These are phyloP conservation scores for Brasilioporus rufonigricans DNA, from an alignment of 768 basidiomycete genomes.

Conservation along the genomic window DNA sequence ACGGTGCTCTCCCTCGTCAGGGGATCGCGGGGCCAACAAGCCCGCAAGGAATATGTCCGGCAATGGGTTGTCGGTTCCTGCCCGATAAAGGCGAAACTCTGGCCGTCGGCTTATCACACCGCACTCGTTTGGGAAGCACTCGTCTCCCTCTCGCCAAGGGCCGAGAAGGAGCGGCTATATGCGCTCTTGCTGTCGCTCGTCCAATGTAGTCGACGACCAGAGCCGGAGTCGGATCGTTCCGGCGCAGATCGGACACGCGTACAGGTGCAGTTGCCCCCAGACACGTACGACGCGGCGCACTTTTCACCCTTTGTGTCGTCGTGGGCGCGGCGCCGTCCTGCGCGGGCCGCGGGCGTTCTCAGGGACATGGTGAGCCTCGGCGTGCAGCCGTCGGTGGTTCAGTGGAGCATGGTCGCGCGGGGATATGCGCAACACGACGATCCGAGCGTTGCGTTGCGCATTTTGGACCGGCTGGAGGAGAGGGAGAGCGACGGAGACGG, in stretches of 20 bases:
- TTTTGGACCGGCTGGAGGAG: slow-evolving; percentile 45
- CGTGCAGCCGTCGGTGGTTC: slow-evolving; percentile 44
- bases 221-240: not conserved
- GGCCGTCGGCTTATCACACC: slow-evolving; percentile 34
- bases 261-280: slow-evolving; percentile 20
- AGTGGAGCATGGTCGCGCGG: slow-evolving; percentile 50
- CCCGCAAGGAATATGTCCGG: not conserved
- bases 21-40: slow-evolving; percentile 8
- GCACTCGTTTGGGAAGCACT: slow-evolving; percentile 36
- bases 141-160: slow-evolving; percentile 17
- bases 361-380: slow-evolving; percentile 51
- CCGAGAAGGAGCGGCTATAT: slow-evolving; percentile 41
- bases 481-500: not conserved
- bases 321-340: slow-evolving; percentile 32
- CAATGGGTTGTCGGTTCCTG: not conserved
- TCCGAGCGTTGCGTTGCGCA: slow-evolving; percentile 32
- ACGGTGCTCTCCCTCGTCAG: slow-evolving; percentile 18
- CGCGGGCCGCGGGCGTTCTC: slow-evolving; percentile 40
- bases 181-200: slow-evolving; percentile 36
- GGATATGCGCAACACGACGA: slow-evolving; percentile 43
- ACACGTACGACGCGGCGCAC: slow-evolving; percentile 34
- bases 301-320: slow-evolving; percentile 56
- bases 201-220: slow-evolving; percentile 2
- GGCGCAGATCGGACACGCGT: not conserved
- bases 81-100: slow-evolving; percentile 21